A percentile compares a stretch with the other conserved stretches of the same genome.
Evolutionary conservation across 192 early-diverging fungal genomes (phyloP).

Genomic region (Chytriomyces sp.): DNA sequence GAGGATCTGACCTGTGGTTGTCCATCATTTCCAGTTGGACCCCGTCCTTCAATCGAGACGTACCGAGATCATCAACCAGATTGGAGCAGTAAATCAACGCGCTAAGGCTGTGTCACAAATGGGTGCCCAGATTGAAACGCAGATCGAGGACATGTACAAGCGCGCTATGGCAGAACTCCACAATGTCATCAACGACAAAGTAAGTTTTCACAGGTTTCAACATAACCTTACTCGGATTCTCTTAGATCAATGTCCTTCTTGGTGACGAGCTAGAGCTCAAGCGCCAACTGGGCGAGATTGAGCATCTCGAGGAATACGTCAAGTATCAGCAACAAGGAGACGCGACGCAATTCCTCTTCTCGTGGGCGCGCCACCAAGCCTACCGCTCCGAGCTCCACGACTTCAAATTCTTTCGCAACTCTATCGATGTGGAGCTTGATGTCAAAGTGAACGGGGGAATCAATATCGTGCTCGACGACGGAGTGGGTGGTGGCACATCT

Average conservation of each 20-base stretch:
- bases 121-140: constrained; percentile 43
- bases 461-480: constrained; percentile 27
- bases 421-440: constrained; percentile 63
- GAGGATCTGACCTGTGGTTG: too few species aligned
- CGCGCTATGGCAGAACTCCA: constrained; percentile 49
- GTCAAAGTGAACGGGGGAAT: constrained; percentile 49
- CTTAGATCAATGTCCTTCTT: constrained; percentile 52
- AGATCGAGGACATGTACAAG: constrained; percentile 60
- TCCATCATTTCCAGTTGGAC: constrained; percentile 45
- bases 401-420: constrained; percentile 55
- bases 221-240: neutral
- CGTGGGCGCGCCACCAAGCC: constrained; percentile 56
- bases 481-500: neutral
- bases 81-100: constrained; percentile 50
- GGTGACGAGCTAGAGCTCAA: constrained; percentile 62
- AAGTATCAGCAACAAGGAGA: constrained; percentile 60
- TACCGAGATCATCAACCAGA: constrained; percentile 57
- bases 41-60: constrained; percentile 49
- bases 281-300: constrained; percentile 58
- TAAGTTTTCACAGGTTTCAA: constrained; percentile 20
- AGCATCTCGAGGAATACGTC: constrained; percentile 59
- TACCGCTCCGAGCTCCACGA: constrained; percentile 56
- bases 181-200: constrained; percentile 49
- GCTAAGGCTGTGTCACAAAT: constrained; percentile 60
- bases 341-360: constrained; percentile 59